A percentile compares a stretch with the other conserved stretches of the same genome.
phyloP scores from a whole-genome alignment of 257 asterid species.

The Ilex asprella region DNA sequence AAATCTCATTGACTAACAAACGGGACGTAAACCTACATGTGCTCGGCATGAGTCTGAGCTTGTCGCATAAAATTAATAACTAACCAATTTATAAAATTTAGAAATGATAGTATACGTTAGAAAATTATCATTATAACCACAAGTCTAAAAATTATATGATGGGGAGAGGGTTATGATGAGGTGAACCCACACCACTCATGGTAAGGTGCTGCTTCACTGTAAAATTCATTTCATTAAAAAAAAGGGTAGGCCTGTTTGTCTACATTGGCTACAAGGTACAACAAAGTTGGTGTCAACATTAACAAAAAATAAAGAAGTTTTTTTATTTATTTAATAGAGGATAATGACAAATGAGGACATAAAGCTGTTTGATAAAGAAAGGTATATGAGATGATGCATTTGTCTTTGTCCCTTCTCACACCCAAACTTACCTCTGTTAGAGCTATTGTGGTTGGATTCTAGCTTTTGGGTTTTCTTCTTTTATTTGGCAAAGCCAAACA shows the following conservation, averaged over 20 bases:
- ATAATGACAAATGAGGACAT: slow-evolving; percentile 42
- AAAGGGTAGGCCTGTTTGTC: slow-evolving; percentile 15
- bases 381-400: slow-evolving; percentile 23
- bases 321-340: slow-evolving; percentile 14
- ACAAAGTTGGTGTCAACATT: slow-evolving; percentile 24
- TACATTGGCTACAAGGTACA: slow-evolving; percentile 23
- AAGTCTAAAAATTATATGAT: too few species aligned
- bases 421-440: slow-evolving; percentile 2
- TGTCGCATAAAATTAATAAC: too few species aligned
- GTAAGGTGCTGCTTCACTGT: not conserved
- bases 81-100: too few species aligned
- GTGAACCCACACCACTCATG: too few species aligned
- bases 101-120: too few species aligned
- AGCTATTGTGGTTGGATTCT: slow-evolving; percentile 11
- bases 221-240: slow-evolving; percentile 1
- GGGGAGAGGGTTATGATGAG: too few species aligned
- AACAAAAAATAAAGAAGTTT: slow-evolving; percentile 10
- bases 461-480: slow-evolving; percentile 12
- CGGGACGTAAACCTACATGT: too few species aligned
- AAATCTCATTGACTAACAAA: too few species aligned
- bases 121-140: too few species aligned
- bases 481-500: slow-evolving; percentile 2
- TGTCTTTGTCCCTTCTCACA: slow-evolving; percentile 7
- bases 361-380: slow-evolving; percentile 28
- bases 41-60: too few species aligned